These are phyloP conservation scores for Chalciporus pseudorubinellus DNA, from an alignment of 768 basidiomycete species.

Conservation along the genomic window DNA sequence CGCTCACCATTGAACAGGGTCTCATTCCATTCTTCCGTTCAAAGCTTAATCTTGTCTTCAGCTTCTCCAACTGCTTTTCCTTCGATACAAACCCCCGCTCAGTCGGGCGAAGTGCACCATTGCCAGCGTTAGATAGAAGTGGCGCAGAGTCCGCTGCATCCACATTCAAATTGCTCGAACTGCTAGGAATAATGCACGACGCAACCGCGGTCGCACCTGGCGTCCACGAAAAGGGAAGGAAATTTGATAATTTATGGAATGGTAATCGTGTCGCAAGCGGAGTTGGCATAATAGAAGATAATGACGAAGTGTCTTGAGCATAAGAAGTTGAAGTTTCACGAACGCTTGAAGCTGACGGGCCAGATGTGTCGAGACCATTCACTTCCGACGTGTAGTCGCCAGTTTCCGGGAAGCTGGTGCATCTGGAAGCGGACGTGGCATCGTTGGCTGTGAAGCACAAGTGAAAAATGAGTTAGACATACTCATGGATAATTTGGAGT, in stretches of 20 bases:
- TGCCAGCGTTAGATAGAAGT: constrained; percentile 8
- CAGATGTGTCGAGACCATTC: constrained; percentile 27
- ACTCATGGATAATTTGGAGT: constrained; percentile 47
- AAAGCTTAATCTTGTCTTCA: constrained; percentile 52
- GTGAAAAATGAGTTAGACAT: constrained; percentile 55
- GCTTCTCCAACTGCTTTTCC: constrained; percentile 63
- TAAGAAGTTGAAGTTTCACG: constrained; percentile 29
- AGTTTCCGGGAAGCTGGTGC: constrained; percentile 31
- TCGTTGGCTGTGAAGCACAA: constrained; percentile 36
- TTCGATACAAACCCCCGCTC: constrained; percentile 53
- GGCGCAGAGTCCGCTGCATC: constrained; percentile 10
- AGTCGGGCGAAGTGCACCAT: constrained; percentile 10
- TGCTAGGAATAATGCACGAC: constrained; percentile 23
- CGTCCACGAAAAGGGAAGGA: constrained; percentile 56
- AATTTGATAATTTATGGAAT: constrained; percentile 58
- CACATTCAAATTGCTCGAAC: constrained; percentile 9
- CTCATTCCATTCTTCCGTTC: constrained; percentile 24
- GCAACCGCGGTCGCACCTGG: constrained; percentile 36
- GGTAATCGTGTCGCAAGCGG: constrained; percentile 56
- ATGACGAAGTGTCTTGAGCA: constrained; percentile 35
- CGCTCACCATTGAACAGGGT: constrained; percentile 24
- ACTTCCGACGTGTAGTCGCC: constrained; percentile 25
- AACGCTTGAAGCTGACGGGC: constrained; percentile 10
- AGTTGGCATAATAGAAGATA: constrained; percentile 50
- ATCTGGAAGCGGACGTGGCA: constrained; percentile 37